phyloP scores from a whole-genome alignment of 139 green algal species.

The Spirogloea muscicola region DNA sequence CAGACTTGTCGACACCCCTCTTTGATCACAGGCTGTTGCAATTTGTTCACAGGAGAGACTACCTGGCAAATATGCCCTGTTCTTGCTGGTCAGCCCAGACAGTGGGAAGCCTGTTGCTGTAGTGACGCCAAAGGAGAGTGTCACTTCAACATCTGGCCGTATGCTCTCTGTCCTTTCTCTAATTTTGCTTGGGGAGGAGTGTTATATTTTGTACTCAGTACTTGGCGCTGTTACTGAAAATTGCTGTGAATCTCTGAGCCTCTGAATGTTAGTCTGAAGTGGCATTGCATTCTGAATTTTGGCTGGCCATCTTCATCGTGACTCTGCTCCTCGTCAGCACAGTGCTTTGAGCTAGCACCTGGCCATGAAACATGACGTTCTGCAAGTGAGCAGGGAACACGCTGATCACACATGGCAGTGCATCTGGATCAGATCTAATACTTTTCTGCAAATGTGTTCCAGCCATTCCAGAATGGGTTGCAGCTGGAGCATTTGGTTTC shows the following conservation, averaged over 20 bases:
- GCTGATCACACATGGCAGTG: background rate
- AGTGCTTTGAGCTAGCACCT: background rate
- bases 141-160: conserved; percentile 1
- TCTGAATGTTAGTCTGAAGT: no score
- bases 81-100: conserved; percentile 33
- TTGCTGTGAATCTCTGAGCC: no score
- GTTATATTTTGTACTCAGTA: no score
- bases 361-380: background rate
- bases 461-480: conserved; percentile 28
- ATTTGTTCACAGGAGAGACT: conserved; percentile 15
- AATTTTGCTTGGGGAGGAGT: no score
- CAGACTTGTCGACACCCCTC: background rate
- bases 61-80: conserved; percentile 39
- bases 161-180: background rate
- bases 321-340: background rate
- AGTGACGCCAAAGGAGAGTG: conserved; percentile 9
- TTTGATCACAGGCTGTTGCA: background rate
- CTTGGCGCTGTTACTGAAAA: no score
- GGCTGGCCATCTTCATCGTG: background rate
- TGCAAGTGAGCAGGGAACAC: background rate
- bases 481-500: conserved; percentile 24
- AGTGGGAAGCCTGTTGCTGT: conserved; percentile 18
- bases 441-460: background rate
- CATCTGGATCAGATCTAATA: background rate
- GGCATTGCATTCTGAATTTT: background rate